Conservation (phyloP, 805 yeast genomes). For the Nakazawaea ernobii region DNA sequence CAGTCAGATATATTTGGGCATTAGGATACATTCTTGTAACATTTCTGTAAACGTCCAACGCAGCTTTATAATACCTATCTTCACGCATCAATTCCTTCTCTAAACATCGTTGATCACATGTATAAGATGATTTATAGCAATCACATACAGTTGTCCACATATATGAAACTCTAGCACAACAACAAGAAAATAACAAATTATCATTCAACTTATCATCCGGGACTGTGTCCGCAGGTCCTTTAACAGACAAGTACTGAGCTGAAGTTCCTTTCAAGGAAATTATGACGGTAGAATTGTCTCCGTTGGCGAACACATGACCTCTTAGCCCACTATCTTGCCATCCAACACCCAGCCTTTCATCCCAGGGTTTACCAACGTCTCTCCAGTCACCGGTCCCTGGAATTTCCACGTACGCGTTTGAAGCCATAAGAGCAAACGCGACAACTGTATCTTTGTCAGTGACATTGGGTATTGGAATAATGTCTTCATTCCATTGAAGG, state of each 20-base stretch:
- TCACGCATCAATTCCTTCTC: slow-evolving; percentile 68
- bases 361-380: slow-evolving; percentile 62
- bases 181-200: slow-evolving; percentile 85
- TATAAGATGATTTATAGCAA: slow-evolving; percentile 77
- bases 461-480: slow-evolving; percentile 63
- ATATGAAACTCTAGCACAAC: slow-evolving; percentile 90
- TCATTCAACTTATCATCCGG: slow-evolving; percentile 81
- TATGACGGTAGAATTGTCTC: slow-evolving; percentile 53
- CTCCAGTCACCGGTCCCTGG: slow-evolving; percentile 86
- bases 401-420: slow-evolving; percentile 80
- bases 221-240: slow-evolving; percentile 61
- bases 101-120: slow-evolving; percentile 83
- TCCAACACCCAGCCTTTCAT: slow-evolving; percentile 59
- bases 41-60: slow-evolving; percentile 67
- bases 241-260: slow-evolving; percentile 60
- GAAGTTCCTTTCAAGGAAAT: slow-evolving; percentile 88
- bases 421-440: slow-evolving; percentile 75
- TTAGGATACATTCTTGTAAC: slow-evolving; percentile 64
- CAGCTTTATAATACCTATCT: slow-evolving; percentile 81
- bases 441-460: slow-evolving; percentile 69
- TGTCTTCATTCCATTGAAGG: slow-evolving; percentile 63
- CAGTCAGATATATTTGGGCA: slow-evolving; percentile 78
- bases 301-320: slow-evolving; percentile 80
- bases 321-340: slow-evolving; percentile 85
- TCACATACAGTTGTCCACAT: slow-evolving; percentile 95